A percentile compares a stretch with the other conserved stretches of the same genome.
Evolutionary conservation across 495 filamentous ascomycete species (phyloP).

Genomic region (Astrocystis sublimbata): DNA sequence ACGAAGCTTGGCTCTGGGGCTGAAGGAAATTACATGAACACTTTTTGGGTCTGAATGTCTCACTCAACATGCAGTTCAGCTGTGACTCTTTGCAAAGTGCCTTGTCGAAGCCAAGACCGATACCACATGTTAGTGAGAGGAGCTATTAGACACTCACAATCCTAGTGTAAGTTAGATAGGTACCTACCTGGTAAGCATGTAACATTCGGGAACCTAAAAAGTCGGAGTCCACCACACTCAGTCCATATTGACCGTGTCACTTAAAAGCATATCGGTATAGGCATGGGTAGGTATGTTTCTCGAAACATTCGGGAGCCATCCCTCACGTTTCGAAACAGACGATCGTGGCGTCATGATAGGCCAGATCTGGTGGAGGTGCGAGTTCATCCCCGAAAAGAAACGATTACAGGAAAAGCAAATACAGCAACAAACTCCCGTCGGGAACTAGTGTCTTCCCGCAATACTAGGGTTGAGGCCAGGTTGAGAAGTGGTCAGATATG

Average conservation of each 20-base stretch:
- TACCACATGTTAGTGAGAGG: neutral
- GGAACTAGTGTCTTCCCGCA: constrained; percentile 6
- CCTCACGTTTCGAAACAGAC: constrained; percentile 12
- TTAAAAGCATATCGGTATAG: neutral
- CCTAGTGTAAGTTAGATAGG: too few species aligned
- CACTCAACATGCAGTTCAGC: constrained; percentile 10
- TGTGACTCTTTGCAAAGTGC: neutral
- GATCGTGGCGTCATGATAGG: constrained; percentile 11
- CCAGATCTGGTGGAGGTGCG: neutral
- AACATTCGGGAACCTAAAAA: neutral
- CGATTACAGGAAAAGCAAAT: neutral
- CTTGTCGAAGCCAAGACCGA: neutral
- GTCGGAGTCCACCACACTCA: too few species aligned
- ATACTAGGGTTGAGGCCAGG: neutral
- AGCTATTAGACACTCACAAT: neutral
- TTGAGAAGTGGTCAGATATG: neutral
- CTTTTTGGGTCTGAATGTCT: constrained; percentile 3
- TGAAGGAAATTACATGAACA: neutral
- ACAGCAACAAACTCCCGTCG: constrained; percentile 8
- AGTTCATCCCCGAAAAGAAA: too few species aligned
- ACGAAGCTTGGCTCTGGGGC: neutral
- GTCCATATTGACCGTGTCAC: neutral
- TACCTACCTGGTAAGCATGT: neutral
- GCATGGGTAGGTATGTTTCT: constrained; percentile 9
- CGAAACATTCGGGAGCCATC: constrained; percentile 5